Base-by-base conservation (phyloP, 2,329 filamentous ascomycete genomes). In the Nakataea oryzae region DNA sequence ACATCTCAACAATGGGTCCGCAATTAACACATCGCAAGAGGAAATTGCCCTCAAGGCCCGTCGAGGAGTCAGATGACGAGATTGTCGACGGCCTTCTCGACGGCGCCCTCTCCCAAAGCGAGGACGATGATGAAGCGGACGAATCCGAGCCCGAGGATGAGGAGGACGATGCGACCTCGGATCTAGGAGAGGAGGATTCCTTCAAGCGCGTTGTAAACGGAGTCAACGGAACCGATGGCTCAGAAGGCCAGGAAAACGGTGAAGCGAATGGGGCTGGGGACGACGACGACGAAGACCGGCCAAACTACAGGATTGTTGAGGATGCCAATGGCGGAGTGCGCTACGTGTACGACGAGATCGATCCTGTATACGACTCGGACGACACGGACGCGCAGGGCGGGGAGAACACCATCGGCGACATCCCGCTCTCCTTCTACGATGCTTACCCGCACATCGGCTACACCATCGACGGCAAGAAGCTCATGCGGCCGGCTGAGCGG, bases 371-470 rank as follows among this genome's bases (percentile, higher is more conserved):
- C 76, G 95, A 97, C 71, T 96, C 93, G 1, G 96, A 99, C 75
- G 93, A 97, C 71, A 90, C 90, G 3, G 93, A 97, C 73, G 88
- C 87, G 3, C 86, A 89, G 65, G 88, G 85, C 62, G 85, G 87
- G 30, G 81, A 81, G 60, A 99, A 99, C 76, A 97, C 95, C 0
- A 97, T 99, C 69, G 96, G 95, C 67, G 82, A 97, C 72, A 99
- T 99, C 64, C 91, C 93, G 6, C 79, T 97, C 59, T 89, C 90
- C 3, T 97, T 96, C 76, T 99, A 99, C 79, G 95, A 99, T 74
- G 89, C 91, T 47, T 99, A 97, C 73, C 95, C 95, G 60, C 95
- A 99, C 73, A 97, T 99, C 72, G 95, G 95, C 64, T 99, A 99
- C 76, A 91, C 97, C 70, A 97, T 99, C 78, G 96, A 99, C 74